These are phyloP conservation scores for Botrytis paeoniae DNA, from an alignment of 2,329 filamentous ascomycete species.

Conservation along the genomic window DNA sequence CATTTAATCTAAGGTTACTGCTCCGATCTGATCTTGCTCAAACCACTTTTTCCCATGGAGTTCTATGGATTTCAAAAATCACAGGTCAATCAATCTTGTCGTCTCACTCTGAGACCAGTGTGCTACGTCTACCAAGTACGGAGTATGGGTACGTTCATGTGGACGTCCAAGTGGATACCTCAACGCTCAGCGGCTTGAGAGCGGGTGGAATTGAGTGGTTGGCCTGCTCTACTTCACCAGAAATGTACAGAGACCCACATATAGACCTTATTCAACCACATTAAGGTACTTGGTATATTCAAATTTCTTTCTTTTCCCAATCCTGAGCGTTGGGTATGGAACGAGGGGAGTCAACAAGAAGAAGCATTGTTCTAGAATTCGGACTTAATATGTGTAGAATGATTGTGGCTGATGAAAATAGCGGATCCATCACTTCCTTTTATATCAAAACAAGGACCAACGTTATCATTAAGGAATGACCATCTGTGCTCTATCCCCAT, in stretches of 20 bases:
- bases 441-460: neutral
- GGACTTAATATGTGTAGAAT: neutral
- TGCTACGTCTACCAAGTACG: neutral
- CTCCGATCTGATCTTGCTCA: neutral
- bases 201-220: neutral
- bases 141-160: neutral
- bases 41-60: neutral
- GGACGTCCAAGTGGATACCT: neutral
- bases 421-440: neutral
- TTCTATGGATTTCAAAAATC: neutral
- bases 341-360: neutral
- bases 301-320: neutral
- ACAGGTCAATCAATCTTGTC: neutral
- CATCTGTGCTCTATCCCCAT: constrained; percentile 6
- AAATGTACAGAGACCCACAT: neutral
- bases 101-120: neutral
- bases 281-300: neutral
- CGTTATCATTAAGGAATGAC: neutral
- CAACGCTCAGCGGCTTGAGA: neutral
- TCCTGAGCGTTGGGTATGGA: neutral
- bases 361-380: neutral
- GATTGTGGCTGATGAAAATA: neutral
- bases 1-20: neutral
- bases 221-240: neutral
- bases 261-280: neutral